Conservation (phyloP, 2,329 filamentous ascomycete genomes). For the Penicillium sp. region DNA sequence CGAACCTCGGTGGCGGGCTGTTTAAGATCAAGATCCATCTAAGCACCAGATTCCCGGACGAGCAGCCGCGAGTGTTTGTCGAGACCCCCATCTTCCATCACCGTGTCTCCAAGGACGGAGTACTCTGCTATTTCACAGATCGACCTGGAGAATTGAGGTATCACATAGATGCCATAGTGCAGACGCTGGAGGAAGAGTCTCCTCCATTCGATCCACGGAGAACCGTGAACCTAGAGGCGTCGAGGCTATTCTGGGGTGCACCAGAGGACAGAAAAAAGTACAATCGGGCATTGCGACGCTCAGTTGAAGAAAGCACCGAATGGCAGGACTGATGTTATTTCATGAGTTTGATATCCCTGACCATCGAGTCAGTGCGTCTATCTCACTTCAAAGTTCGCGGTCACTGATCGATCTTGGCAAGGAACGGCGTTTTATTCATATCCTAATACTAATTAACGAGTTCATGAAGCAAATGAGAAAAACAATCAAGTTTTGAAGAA, state of each 20-base stretch:
- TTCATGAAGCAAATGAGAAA: neutral
- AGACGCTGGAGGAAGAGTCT: conserved; percentile 77
- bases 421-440: neutral
- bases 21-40: conserved; percentile 77
- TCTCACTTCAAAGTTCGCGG: neutral
- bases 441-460: neutral
- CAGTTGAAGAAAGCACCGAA: conserved; percentile 52
- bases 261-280: conserved; percentile 78
- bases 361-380: neutral
- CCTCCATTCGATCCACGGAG: conserved; percentile 88
- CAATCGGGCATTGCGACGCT: conserved; percentile 72
- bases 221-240: conserved; percentile 79
- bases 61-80: conserved; percentile 79
- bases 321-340: neutral
- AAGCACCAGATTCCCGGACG: conserved; percentile 79
- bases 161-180: conserved; percentile 80
- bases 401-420: neutral
- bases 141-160: conserved; percentile 71
- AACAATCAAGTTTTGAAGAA: neutral
- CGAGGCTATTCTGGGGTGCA: conserved; percentile 80
- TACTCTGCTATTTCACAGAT: conserved; percentile 74
- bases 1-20: conserved; percentile 85
- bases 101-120: conserved; percentile 73
- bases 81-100: conserved; percentile 84
- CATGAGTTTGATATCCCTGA: neutral